Evolutionary conservation across 345 rosid genomes (phyloP).

Genomic region (Eucalyptus viminalis): DNA sequence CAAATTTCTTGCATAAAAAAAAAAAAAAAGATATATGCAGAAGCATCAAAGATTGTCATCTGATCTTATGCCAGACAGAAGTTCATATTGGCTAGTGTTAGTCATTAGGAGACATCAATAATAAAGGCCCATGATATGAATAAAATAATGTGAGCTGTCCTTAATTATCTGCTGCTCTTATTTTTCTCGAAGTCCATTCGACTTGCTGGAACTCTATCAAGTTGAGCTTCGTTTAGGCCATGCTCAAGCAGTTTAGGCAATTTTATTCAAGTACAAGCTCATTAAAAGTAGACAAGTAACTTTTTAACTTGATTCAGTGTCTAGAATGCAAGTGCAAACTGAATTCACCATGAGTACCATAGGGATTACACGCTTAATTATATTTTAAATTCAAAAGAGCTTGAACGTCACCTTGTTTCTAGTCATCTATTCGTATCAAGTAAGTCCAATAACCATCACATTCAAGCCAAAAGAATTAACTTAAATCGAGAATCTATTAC

Average conservation of each 20-base stretch:
- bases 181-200: neutral
- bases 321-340: neutral
- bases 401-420: neutral
- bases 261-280: neutral
- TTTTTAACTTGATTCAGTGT: neutral
- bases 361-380: neutral
- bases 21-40: neutral
- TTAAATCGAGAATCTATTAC: neutral
- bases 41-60: neutral
- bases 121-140: neutral
- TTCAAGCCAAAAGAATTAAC: neutral
- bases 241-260: neutral
- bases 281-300: neutral
- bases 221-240: neutral
- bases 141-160: neutral
- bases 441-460: neutral
- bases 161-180: neutral
- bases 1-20: neutral
- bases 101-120: neutral
- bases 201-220: neutral
- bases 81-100: neutral
- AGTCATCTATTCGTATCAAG: neutral
- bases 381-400: neutral
- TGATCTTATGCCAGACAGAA: neutral
- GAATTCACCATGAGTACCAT: neutral